Evolutionary conservation across 495 filamentous ascomycete species (phyloP).

Genomic region (Penicillium samsonianum): DNA sequence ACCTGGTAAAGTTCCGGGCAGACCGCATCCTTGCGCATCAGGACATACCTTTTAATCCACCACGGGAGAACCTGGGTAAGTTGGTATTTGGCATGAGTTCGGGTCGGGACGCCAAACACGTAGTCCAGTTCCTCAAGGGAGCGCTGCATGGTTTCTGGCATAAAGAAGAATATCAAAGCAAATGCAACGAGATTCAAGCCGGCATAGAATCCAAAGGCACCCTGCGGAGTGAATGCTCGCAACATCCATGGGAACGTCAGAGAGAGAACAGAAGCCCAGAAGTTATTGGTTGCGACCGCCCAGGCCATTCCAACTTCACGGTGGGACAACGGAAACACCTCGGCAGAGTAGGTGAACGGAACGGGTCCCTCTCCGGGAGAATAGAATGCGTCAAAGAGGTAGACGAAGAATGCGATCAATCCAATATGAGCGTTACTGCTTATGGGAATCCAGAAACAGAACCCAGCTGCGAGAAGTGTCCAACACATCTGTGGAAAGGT

Average conservation of each 20-base stretch:
- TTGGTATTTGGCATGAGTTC: constrained; percentile 52
- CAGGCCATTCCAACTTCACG: constrained; percentile 75
- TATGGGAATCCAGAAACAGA: constrained; percentile 66
- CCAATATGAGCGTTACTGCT: constrained; percentile 54
- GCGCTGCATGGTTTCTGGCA: constrained; percentile 67
- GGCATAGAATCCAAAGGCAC: constrained; percentile 62
- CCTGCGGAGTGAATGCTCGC: constrained; percentile 46
- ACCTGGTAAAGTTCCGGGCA: constrained; percentile 46
- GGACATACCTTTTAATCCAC: constrained; percentile 54
- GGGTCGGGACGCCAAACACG: constrained; percentile 55
- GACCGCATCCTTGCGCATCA: constrained; percentile 38
- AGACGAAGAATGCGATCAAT: constrained; percentile 69
- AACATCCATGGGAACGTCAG: constrained; percentile 68
- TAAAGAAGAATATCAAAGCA: constrained; percentile 65
- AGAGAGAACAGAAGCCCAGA: constrained; percentile 65
- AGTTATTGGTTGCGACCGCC: constrained; percentile 67
- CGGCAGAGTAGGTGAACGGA: constrained; percentile 77
- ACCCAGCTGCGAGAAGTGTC: constrained; percentile 71
- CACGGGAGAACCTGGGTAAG: constrained; percentile 49
- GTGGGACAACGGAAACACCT: constrained; percentile 75
- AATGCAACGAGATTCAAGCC: constrained; percentile 64
- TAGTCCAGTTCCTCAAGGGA: constrained; percentile 59
- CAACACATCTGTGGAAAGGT: constrained; percentile 86
- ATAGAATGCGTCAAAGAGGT: constrained; percentile 72
- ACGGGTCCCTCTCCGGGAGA: constrained; percentile 81